Base-by-base conservation (phyloP, 352 stramenopile genomes). In the Phytopythium kandeliae region DNA sequence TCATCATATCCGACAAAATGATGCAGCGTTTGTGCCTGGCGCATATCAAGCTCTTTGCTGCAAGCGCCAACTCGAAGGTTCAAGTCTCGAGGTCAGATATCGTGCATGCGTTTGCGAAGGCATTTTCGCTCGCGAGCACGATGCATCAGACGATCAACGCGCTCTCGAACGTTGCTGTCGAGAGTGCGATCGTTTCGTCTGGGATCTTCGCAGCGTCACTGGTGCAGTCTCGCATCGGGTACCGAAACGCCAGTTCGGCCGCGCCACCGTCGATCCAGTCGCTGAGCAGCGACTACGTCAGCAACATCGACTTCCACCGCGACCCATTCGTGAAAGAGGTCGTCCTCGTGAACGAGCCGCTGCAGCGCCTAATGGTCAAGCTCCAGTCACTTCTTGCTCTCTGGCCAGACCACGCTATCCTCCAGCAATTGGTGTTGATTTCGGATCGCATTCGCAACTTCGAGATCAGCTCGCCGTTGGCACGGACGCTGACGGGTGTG, bases 371-470 rank as follows among this genome's bases (percentile, higher is more conserved):
- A 33, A 71, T 98, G 51, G 65, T 92, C 17, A 91, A 95, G 33
- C 67, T 96, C 10, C 87, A 96, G 35, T 75, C 86, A 34, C 73
- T 99, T 5, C 71, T 99, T 8, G 67, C 74, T 37, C 80, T 96
- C 37, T 99, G 98, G 80, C 97, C 97, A 7, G 96, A 97, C 19
- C 96, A 99, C 66, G 86, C 93, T 15, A 96, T 99, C 55, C 67
- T 99, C 46, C 79, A 99, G 58, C 87, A 97, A 52, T 74, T 99
- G 24, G 85, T 96, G 15, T 67, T 96, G 21, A 91, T 99, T 25
- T 82, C 81, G 8, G 81, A 95, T 46, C 73, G 82, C 10, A 92
- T 96, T 35, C 79, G 83, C 11, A 91, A 94, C 58, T 92, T 96
- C 40, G 79, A 89, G 52, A 92, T 94, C 48, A 87, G 76, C 33